phyloP scores from a whole-genome alignment of 1,139 yeast genomes.

The Dujonia santamariae region DNA sequence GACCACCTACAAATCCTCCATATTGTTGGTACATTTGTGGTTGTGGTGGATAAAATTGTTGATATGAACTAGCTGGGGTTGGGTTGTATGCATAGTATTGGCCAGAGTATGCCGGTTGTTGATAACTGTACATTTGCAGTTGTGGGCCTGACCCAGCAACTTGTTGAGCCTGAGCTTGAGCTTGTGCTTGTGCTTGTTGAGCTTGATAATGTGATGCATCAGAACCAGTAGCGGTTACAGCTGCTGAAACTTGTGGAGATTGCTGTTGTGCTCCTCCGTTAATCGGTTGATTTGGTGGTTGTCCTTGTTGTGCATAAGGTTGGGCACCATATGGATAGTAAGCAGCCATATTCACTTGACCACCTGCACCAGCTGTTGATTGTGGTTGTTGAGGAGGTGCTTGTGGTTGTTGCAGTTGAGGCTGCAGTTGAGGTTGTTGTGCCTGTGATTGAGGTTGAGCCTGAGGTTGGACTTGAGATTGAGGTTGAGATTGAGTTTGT shows the following conservation, averaged over 20 bases:
- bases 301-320: constrained; percentile 13
- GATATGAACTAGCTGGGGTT: no score
- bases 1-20: constrained; percentile 18
- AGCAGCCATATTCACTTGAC: constrained; percentile 13
- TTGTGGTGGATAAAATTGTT: no score
- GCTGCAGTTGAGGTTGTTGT: not conserved
- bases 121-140: constrained; percentile 16
- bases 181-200: constrained; percentile 12
- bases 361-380: constrained; percentile 7
- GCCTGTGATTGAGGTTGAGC: constrained; percentile 6
- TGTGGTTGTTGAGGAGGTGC: not conserved
- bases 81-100: constrained; percentile 23
- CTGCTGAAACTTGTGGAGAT: constrained; percentile 14
- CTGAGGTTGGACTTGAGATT: constrained; percentile 12
- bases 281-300: constrained; percentile 10
- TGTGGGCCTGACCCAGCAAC: constrained; percentile 7
- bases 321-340: constrained; percentile 24
- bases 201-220: constrained; percentile 9
- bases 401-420: not conserved
- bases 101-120: constrained; percentile 22
- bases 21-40: constrained; percentile 19
- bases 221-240: constrained; percentile 10
- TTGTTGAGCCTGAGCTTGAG: constrained; percentile 9
- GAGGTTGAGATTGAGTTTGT: constrained; percentile 8
- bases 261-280: constrained; percentile 12